Evolutionary conservation across 2,329 filamentous ascomycete species (phyloP), one percentile per base, ranked within the genome.

Genomic region (Talaromyces sp.): DNA sequence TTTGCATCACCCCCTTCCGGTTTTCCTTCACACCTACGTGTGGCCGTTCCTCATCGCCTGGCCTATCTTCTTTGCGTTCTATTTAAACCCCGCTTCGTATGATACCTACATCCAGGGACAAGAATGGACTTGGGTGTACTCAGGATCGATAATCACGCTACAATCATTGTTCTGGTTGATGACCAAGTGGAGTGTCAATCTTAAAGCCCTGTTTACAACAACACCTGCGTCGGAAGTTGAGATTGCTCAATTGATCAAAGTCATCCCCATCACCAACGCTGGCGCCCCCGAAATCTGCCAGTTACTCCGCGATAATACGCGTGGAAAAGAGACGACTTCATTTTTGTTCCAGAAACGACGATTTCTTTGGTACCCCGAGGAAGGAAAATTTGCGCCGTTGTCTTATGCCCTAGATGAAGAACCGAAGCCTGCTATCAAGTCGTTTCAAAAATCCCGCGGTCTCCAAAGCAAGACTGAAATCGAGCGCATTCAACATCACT

Each of bases 311-410:
- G 93, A 97, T 72, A 90, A 87, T 76, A 83, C 86, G 68, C 90
- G 87, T 68, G 91, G 88, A 71, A 91, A 91, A 81, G 84, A 86
- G 64, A 93, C 89, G 70, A 80, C 89, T 13, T 97, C 93, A 10
- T 99, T 99, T 80, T 83, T 97, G 65, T 99, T 99, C 82, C 95
- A 99, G 82, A 99, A 99, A 84, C 91, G 95, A 72, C 91, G 94
- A 43, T 99, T 99, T 77, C 86, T 97, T 68, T 97, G 93, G 82
- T 84, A 92, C 69, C 79, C 87, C 59, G 85, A 88, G 49, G 86
- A 83, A 69, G 86, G 89, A 67, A 85, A 85, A n/a, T 99, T 99
- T 77, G 85, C 89, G 60, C 92, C 94, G 31, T 83, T 98, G 65
- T 83, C 85, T 65, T 99, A 96, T 79, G 86, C 87, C 50, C 89